Conservation (phyloP, 768 basidiomycete species). For the Lactarius evosmus region DNA sequence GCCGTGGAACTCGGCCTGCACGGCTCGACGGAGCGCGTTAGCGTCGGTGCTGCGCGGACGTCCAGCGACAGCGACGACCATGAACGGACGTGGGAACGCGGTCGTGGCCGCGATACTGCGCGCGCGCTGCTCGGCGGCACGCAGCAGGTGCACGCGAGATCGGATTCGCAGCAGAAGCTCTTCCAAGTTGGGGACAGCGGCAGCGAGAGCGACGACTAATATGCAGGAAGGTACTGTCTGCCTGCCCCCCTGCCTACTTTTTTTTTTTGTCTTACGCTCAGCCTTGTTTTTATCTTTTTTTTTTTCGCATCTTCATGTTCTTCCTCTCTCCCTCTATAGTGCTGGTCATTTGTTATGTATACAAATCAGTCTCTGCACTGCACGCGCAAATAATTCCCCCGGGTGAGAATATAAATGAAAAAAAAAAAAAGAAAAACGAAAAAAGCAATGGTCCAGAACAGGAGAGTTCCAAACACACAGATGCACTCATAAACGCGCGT, state of each 20-base stretch:
- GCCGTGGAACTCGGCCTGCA: constrained; percentile 52
- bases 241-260: no score
- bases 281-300: neutral
- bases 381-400: constrained; percentile 6
- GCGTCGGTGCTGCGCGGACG: constrained; percentile 36
- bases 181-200: constrained; percentile 24
- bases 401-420: neutral
- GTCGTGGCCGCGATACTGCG: constrained; percentile 50
- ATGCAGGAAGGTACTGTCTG: no score
- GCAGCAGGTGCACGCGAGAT: constrained; percentile 9
- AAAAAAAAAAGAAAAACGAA: neutral
- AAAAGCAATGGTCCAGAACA: neutral
- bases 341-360: constrained; percentile 4
- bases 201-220: constrained; percentile 25
- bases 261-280: neutral
- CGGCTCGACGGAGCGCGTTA: constrained; percentile 48
- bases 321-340: constrained; percentile 1
- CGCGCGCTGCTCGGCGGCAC: constrained; percentile 41
- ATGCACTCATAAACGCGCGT: neutral
- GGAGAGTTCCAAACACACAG: neutral
- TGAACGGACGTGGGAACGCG: constrained; percentile 44
- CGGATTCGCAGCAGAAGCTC: constrained; percentile 20
- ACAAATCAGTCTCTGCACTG: constrained; percentile 16
- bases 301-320: neutral
- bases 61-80: constrained; percentile 34